Evolutionary conservation across 1,284 basidiomycete genomes (phyloP), one percentile per base, ranked within the genome.

Genomic region (Macrocystidia cucumis): DNA sequence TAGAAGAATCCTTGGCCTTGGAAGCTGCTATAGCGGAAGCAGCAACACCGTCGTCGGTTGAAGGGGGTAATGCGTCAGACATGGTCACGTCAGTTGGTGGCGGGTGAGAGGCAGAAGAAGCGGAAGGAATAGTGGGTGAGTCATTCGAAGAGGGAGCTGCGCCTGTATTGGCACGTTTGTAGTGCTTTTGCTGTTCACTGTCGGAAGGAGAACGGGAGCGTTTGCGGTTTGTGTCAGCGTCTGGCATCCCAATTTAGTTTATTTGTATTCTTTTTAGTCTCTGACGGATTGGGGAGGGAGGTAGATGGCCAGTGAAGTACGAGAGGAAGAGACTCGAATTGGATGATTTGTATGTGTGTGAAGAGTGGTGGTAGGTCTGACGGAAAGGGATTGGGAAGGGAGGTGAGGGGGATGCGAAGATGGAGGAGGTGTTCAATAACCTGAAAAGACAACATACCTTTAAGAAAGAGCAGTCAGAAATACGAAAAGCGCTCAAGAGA

Each of bases 151-250:
- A 54, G 42, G 67, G 59, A 43, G 69, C 56, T 54, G 67, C 66
- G 65, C 81, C 85, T 45, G 81, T 88, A 55, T 89, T 88, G 58
- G 79, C 71, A 58, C 85, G 79, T 66, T 89, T 89, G 60, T 80
- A 67, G 45, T 74, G 70, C 63, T 86, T 84, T 50, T 78, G 77
- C 51, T 79, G 69, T 51, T 86, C 85, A 56, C 65, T 72, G 63
- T 88, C 84, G 51, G 84, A 87, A 39, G 84, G 79, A 39, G 85
- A 88, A 56, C 84, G 82, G 47, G 86, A 89, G 50, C 86, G 77
- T 63, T 89, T 88, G 62, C 85, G 79, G 56, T 67, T 84, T 46
- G 70, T 69, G 64, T 87, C 84, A 67, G 72, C 69, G 69, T 81
- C 82, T 81, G 78, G 75, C 78, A 83, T 84, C 74, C 29, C 69